A percentile compares a stretch with the other conserved stretches of the same genome.
Evolutionary conservation across 306 rosid genomes (phyloP).

Genomic region (Lablab purpureus): DNA sequence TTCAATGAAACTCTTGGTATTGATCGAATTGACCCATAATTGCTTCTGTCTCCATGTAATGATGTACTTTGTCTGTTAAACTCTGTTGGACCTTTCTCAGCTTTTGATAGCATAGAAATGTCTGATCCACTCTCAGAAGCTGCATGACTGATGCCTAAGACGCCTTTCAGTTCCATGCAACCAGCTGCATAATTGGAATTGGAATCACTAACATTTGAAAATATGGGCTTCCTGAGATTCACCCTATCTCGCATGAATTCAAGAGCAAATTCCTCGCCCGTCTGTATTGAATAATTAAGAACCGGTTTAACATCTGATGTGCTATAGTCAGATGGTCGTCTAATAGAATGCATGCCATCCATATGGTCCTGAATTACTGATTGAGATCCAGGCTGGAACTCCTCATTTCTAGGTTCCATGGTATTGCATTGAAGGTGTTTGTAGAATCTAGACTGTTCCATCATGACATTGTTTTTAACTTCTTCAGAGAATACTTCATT

Average conservation of each 20-base stretch:
- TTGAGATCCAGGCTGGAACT: constrained; percentile 58
- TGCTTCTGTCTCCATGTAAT: constrained; percentile 55
- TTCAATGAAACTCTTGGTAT: constrained; percentile 56
- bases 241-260: constrained; percentile 85
- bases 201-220: constrained; percentile 61
- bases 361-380: constrained; percentile 58
- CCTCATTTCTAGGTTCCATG: constrained; percentile 67
- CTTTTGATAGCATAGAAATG: constrained; percentile 51
- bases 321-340: constrained; percentile 64
- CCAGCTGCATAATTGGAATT: constrained; percentile 57
- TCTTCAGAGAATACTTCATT: neutral
- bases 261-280: constrained; percentile 87
- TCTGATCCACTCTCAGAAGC: constrained; percentile 63
- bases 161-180: constrained; percentile 54
- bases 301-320: constrained; percentile 60
- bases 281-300: constrained; percentile 77
- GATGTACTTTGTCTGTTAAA: constrained; percentile 56
- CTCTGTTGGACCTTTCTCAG: constrained; percentile 61
- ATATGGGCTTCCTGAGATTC: constrained; percentile 57
- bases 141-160: constrained; percentile 55
- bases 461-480: constrained; percentile 45
- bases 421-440: constrained; percentile 52
- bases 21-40: constrained; percentile 61
- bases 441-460: constrained; percentile 53
- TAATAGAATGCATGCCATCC: constrained; percentile 53